Conservation (phyloP, 2,329 filamentous ascomycete species). For the Talaromyces albobiverticillius region DNA sequence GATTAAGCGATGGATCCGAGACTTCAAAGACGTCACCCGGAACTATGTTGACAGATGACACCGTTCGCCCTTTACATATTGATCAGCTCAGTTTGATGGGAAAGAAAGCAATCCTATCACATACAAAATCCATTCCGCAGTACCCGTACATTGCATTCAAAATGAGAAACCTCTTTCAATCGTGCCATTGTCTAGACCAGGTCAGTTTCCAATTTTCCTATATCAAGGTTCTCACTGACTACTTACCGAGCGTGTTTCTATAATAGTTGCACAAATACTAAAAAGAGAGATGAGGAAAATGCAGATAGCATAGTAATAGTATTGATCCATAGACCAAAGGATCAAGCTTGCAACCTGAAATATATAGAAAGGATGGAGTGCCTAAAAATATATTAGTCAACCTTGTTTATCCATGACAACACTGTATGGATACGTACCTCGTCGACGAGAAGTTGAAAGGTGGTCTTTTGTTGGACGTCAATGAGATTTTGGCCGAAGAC, state of each 20-base stretch:
- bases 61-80: constrained; percentile 65
- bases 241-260: constrained; percentile 80
- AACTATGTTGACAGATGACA: constrained; percentile 82
- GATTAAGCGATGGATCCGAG: constrained; percentile 82
- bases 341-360: constrained; percentile 94
- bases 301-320: constrained; percentile 95
- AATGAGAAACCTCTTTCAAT: constrained; percentile 84
- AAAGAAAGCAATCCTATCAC: constrained; percentile 25
- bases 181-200: constrained; percentile 73
- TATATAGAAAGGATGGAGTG: constrained; percentile 96
- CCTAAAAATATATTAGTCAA: constrained; percentile 44
- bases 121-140: constrained; percentile 89
- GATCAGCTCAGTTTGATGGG: neutral
- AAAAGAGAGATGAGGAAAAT: constrained; percentile 94
- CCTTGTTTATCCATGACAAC: neutral
- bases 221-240: neutral
- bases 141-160: constrained; percentile 93
- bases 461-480: constrained; percentile 86
- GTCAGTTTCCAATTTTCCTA: neutral
- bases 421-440: constrained; percentile 56
- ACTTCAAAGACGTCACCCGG: constrained; percentile 97
- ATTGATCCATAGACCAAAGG: constrained; percentile 92
- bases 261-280: constrained; percentile 82
- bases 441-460: constrained; percentile 78
- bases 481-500: constrained; percentile 91